Base-by-base conservation (phyloP, 176 grass and related monocot species). In the Oryza glumipatula region DNA sequence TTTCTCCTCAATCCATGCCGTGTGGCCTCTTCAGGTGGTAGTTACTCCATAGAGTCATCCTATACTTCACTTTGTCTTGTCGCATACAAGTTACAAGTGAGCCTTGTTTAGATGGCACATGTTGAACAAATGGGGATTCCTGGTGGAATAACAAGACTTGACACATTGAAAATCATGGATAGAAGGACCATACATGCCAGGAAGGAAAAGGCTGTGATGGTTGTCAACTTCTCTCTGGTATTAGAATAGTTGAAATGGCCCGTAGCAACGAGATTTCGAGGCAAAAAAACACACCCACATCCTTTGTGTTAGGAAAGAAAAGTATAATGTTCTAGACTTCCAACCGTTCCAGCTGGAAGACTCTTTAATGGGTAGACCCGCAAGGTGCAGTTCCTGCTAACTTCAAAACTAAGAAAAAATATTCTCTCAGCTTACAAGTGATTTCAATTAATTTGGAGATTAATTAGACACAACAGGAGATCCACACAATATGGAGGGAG, bases 31-130 rank as follows among this genome's bases (percentile, higher is more conserved):
- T 43, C 19, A 3, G 21, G 36, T 11, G 9, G 19, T 44, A 72
- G 39, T 10, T 28, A 19, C 67, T 52, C 54, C 1, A 8, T 75
- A 33, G 23, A 5, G 16, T 69, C 14, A 19, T 15, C 51, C 32
- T 41, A 9, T 81, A 38, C 47, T 58, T 66, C 23, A 80, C 14
- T 36, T 80, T 73, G 48, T 80, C 76, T 7, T 73, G 73, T 60
- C 69, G 73, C 10, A 49, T 49, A 49, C 47, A 49, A 15, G 11
- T 48, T 81, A 81, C 33, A 58, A 58, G 22, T 81, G 69, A 16
- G 47, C 32, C 16, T 68, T 51, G 44, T 75, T 72, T 60, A 71
- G 52, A 69, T 73, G 74, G 15, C 67, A 17, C 16, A 51, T 78
- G 43, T 69, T 65, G 30, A 52, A n/a, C 60, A 67, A 73, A 80